These are phyloP conservation scores for Coemansia sp. DNA, from an alignment of 192 early-diverging fungal genomes.

Conservation along the genomic window DNA sequence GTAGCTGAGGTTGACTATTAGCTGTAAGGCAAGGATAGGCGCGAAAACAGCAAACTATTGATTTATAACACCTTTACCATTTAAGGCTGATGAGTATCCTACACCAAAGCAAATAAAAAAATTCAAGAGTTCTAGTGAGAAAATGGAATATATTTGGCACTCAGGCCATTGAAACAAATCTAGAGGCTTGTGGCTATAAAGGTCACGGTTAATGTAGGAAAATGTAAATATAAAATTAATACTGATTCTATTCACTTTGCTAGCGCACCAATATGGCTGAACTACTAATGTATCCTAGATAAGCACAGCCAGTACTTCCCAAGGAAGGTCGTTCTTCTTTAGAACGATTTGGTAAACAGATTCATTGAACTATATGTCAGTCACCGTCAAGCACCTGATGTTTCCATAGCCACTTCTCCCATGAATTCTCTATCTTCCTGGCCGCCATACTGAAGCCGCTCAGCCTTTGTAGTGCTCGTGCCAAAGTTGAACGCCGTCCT, in stretches of 20 bases:
- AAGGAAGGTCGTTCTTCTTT: conserved; percentile 65
- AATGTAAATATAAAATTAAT: neutral
- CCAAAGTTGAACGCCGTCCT: conserved; percentile 66
- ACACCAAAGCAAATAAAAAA: too few species aligned
- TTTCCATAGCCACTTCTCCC: conserved; percentile 67
- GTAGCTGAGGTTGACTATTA: too few species aligned
- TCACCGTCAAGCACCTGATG: conserved; percentile 77
- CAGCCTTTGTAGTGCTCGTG: conserved; percentile 65
- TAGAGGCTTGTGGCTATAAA: neutral
- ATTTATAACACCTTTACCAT: too few species aligned
- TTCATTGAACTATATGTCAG: conserved; percentile 75
- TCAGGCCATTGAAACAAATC: too few species aligned
- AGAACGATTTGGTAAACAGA: conserved; percentile 84
- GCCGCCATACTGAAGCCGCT: conserved; percentile 75
- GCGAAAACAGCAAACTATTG: too few species aligned
- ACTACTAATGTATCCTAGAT: conserved; percentile 62
- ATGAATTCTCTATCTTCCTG: conserved; percentile 78
- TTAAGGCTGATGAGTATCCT: too few species aligned
- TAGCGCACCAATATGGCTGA: conserved; percentile 73
- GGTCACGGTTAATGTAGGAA: neutral
- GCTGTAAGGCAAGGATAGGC: too few species aligned
- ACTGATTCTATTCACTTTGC: conserved; percentile 44
- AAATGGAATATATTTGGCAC: too few species aligned
- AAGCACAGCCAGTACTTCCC: conserved; percentile 66
- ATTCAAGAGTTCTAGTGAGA: too few species aligned